Evolutionary conservation across 176 grass and related monocot species (phyloP), one percentile per base, ranked within the genome.

Genomic region (Sorghum bicolor): DNA sequence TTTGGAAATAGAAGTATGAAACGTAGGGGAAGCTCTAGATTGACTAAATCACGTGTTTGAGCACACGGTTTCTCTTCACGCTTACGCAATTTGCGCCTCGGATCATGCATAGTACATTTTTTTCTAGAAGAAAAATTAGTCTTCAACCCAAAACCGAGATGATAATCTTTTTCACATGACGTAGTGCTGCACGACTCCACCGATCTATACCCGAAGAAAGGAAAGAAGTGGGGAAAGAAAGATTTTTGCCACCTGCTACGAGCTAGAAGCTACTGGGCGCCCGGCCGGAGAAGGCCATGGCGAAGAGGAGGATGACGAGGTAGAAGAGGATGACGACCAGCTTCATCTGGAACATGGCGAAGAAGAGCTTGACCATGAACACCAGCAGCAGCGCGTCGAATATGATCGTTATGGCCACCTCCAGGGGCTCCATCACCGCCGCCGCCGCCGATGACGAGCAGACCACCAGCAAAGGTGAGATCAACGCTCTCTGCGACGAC

Each of bases 311-410:
- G 61, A 89, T 74, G 76, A 92, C 85, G 70, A 94, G 68, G 77
- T 70, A 82, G 84, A 94, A 78, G 50, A 94, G 80, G 85, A 91
- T 89, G 83, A 92, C 78, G 37, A 88, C 75, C 57, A 94, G 87
- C 84, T 94, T 94, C 76, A 91, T 88, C 1, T 89, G 52, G 90
- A 94, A 81, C 82, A 94, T 89, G 74, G 90, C 71, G 84, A 94
- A 92, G 73, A 94, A 94, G 74, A 94, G 80, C 90, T 91, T 94
- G 34, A 92, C 84, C 85, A 94, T 88, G 81, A 94, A 87, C 84
- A 92, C 84, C 72, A 94, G 84, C 86, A 94, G 75, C 68, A 94
- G 87, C 47, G 87, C 92, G 55, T 94, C 63, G 64, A 89, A 92
- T 25, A 92, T 20, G 47, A 94, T 15, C 67, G 63, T 75, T 48